Base-by-base conservation (phyloP, 805 yeast genomes). In the Sugiyamaella americana region DNA sequence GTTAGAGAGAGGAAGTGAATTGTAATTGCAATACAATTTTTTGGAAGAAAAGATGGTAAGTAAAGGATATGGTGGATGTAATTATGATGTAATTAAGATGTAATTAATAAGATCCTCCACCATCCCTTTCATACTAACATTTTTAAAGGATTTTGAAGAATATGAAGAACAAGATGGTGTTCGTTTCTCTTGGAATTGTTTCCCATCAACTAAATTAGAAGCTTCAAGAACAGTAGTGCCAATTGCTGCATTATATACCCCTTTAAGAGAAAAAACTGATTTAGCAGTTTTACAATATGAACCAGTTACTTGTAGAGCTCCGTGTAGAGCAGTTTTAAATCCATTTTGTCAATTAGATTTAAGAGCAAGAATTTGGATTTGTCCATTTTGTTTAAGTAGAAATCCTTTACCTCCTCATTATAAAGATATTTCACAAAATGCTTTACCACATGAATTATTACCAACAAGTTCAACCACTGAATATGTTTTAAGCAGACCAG, bases 181-280 rank as follows among this genome's bases (percentile, higher is more conserved):
- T 43, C 74, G 85, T 48, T 82, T 84, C 69, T 78, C 84, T 57
- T 84, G 91, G 91, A 82, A 84, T 64, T 83, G 86, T 37, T 82
- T 91, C 59, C 98, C 99, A 23, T 80, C 85, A 37, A 82, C 96
- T 34, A 80, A 88, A 56, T 78, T 80, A 37, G 98, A 93, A 65
- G 93, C 96, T 17, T 82, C 82, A 58, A 84, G 93, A 56, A 84
- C 88, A 60, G 94, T 91, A 17, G 89, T 93, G 26, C 98, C 99
- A 10, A 82, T 93, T 32, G 95, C 97, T 37, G 83, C 96, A 47
- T 70, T 93, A 52, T 93, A 88, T 72, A 89, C 97, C n/a, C 99
- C 99, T 5, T 75, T 93, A 57, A 80, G 87, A 59, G 79, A 78
- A 48, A 78, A 85, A 55, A 84, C 82, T 50, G 88, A 82, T 53